Conservation (phyloP, 768 basidiomycete species). For the Cubamyces sp. region DNA sequence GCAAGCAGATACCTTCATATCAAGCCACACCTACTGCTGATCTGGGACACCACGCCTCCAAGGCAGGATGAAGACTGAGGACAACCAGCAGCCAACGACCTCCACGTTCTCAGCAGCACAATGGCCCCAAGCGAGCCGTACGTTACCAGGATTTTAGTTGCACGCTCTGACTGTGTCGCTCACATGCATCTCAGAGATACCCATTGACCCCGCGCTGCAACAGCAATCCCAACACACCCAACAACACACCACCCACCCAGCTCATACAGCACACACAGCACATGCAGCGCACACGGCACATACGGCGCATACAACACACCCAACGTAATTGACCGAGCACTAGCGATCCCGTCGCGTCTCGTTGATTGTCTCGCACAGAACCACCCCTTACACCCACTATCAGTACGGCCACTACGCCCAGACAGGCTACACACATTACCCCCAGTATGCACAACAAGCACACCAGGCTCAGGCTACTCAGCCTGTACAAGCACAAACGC, state of each 20-base stretch:
- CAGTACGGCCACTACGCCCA: slow-evolving; percentile 45
- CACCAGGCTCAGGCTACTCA: slow-evolving; percentile 30
- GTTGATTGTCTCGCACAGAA: slow-evolving; percentile 13
- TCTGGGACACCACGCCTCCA: not conserved
- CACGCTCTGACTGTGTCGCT: not conserved
- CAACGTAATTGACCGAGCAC: slow-evolving; percentile 21
- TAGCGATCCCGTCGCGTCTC: not conserved
- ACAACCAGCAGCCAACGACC: slow-evolving; percentile 34
- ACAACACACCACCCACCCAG: slow-evolving; percentile 35
- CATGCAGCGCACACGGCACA: slow-evolving; percentile 16
- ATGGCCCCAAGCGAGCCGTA: slow-evolving; percentile 43
- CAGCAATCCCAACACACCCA: slow-evolving; percentile 51
- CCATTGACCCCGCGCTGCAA: slow-evolving; percentile 71
- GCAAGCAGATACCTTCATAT: too few species aligned
- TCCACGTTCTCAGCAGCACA: slow-evolving; percentile 43
- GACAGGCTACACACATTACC: slow-evolving; percentile 49
- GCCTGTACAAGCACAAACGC: slow-evolving; percentile 25
- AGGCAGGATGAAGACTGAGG: slow-evolving; percentile 49
- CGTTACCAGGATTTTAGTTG: slow-evolving; percentile 12
- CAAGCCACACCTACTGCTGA: not conserved
- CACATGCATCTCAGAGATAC: slow-evolving; percentile 49
- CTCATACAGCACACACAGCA: not conserved
- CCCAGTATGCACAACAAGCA: slow-evolving; percentile 38
- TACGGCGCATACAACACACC: slow-evolving; percentile 6
- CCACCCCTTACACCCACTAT: slow-evolving; percentile 38